phyloP scores from a whole-genome alignment of 2,329 filamentous ascomycete species.

The Penicillium capsulatum region DNA sequence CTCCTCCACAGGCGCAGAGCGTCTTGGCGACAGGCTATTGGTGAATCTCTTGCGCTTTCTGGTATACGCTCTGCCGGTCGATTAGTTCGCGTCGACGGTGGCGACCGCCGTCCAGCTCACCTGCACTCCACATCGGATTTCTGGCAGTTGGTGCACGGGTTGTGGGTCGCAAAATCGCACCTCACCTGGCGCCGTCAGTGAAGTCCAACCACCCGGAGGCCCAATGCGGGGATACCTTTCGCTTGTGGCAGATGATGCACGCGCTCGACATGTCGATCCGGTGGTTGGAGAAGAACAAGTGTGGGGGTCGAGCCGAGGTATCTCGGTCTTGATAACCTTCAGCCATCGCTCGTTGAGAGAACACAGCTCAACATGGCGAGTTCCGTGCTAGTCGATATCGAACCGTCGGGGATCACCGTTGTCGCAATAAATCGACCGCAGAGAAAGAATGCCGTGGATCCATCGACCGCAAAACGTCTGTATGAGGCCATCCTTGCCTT shows the following conservation, averaged over 20 bases:
- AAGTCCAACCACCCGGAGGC: not conserved
- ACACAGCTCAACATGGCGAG: not conserved
- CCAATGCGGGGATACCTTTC: conserved; percentile 35
- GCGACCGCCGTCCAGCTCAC: conserved; percentile 10
- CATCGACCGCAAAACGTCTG: conserved; percentile 47
- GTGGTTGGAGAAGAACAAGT: conserved; percentile 14
- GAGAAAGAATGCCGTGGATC: conserved; percentile 52
- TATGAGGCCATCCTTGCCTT: too few relatives aligned
- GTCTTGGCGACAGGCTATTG: conserved; percentile 29
- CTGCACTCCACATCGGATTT: conserved; percentile 24
- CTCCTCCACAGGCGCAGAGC: conserved; percentile 9
- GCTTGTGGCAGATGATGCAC: conserved; percentile 44
- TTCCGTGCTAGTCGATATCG: too few relatives aligned
- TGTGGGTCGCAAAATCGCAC: conserved; percentile 26
- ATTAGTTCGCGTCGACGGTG: not conserved
- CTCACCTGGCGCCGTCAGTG: conserved; percentile 22
- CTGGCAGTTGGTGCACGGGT: conserved; percentile 26
- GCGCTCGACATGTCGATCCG: conserved; percentile 18
- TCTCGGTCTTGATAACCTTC: too few relatives aligned
- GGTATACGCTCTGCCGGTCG: conserved; percentile 22
- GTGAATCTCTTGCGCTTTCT: conserved; percentile 36
- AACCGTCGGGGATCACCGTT: conserved; percentile 49
- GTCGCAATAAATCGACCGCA: conserved; percentile 53
- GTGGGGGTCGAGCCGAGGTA: conserved; percentile 14
- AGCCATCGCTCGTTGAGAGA: too few relatives aligned